Percentiles rank a stretch among this genome's conserved stretches.
These are phyloP conservation scores for Calonectria naviculata DNA, from an alignment of 2,329 filamentous ascomycete genomes.

Conservation along the genomic window DNA sequence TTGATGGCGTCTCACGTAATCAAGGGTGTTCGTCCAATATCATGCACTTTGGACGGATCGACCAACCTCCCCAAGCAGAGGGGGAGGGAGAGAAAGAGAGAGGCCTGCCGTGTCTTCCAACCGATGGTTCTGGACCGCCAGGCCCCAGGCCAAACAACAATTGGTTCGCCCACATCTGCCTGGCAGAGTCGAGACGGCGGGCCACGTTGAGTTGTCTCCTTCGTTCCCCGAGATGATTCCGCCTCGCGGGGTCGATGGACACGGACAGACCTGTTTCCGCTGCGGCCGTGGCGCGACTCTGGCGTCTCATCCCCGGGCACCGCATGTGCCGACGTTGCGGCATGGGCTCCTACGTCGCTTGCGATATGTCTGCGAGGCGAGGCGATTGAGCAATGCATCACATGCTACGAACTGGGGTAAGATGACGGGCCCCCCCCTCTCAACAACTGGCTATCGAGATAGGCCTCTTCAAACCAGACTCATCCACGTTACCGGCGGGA, in stretches of 20 bases:
- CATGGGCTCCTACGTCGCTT: neutral
- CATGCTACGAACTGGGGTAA: neutral
- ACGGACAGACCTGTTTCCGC: neutral
- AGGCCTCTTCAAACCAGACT: constrained; percentile 23
- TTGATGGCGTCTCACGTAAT: neutral
- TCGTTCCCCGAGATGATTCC: neutral
- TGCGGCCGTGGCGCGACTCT: constrained; percentile 16
- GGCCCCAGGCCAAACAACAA: neutral
- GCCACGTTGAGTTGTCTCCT: constrained; percentile 3
- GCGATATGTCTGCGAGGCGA: neutral
- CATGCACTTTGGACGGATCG: neutral
- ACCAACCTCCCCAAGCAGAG: neutral
- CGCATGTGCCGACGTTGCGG: neutral
- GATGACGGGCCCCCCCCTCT: neutral
- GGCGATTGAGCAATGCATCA: constrained; percentile 4
- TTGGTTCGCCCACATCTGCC: neutral
- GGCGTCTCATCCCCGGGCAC: neutral
- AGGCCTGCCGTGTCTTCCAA: neutral
- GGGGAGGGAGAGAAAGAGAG: neutral
- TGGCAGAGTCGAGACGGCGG: neutral
- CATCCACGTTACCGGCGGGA: constrained; percentile 25
- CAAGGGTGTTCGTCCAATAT: neutral
- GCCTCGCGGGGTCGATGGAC: neutral
- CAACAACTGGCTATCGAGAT: constrained; percentile 6
- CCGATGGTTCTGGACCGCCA: neutral